These are phyloP conservation scores for Chlorella vulgaris DNA, from an alignment of 139 green algal genomes.

Conservation along the genomic window DNA sequence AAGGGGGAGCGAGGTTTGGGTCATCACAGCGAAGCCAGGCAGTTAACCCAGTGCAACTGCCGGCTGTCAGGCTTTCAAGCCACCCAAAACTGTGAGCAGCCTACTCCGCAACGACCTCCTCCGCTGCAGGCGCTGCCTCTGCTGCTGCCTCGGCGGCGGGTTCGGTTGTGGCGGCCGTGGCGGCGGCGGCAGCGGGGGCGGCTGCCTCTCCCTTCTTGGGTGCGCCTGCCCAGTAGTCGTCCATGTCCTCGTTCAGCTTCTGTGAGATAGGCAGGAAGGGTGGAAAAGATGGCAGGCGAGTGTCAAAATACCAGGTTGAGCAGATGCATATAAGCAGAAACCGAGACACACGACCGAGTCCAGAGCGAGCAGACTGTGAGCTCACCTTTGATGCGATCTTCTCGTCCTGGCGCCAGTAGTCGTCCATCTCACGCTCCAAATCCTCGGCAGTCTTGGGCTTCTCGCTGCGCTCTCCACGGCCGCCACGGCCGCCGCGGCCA, in stretches of 20 bases:
- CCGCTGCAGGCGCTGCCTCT: not conserved
- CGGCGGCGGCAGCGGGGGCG: too few relatives aligned
- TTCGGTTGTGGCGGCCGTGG: not conserved
- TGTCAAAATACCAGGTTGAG: slow-evolving; percentile 16
- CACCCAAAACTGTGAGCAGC: not conserved
- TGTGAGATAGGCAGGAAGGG: not conserved
- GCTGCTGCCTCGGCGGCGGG: not conserved
- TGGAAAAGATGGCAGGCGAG: not conserved
- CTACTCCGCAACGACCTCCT: slow-evolving; percentile 17
- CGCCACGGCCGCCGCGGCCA: not conserved
- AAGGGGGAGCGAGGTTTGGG: too few relatives aligned
- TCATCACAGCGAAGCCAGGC: too few relatives aligned
- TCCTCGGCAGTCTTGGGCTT: slow-evolving; percentile 40
- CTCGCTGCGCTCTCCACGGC: not conserved
- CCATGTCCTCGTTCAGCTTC: slow-evolving; percentile 46
- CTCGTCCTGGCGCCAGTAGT: slow-evolving; percentile 40
- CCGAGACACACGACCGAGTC: not conserved
- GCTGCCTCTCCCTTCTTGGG: slow-evolving; percentile 28
- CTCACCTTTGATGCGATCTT: slow-evolving; percentile 28
- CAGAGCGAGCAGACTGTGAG: not conserved
- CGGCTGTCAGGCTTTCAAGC: not conserved
- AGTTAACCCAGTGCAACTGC: not conserved
- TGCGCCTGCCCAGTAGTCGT: slow-evolving; percentile 42
- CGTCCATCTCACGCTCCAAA: slow-evolving; percentile 52
- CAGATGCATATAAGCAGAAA: not conserved